phyloP scores from a whole-genome alignment of 169 alveolate species.

The Amoebophrya sp. region DNA sequence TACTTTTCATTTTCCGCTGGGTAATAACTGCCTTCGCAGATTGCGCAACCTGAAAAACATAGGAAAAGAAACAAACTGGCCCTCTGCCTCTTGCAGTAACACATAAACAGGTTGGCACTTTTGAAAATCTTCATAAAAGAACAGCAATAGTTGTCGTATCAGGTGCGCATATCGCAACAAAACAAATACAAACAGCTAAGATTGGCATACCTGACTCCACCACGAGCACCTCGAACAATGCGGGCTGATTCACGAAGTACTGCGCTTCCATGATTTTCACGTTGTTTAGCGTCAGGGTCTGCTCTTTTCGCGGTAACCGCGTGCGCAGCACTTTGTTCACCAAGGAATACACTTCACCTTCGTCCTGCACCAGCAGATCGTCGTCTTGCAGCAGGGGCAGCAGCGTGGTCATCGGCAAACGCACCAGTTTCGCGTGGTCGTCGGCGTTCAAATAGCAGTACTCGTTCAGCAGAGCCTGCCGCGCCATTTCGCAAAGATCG shows the following conservation, averaged over 20 bases:
- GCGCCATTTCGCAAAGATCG: constrained; percentile 2
- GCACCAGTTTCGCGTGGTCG: neutral
- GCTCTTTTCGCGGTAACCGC: neutral
- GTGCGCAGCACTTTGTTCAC: neutral
- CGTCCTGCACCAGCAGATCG: constrained; percentile 13
- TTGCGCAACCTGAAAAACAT: neutral
- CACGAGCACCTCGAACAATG: neutral
- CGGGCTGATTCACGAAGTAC: constrained; percentile 1
- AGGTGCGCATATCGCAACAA: no score
- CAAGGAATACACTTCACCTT: neutral
- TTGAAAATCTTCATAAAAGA: no score
- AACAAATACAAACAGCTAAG: no score
- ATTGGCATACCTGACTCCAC: neutral
- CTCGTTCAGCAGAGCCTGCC: neutral
- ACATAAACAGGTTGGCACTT: no score
- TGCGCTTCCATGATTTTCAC: neutral
- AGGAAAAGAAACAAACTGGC: no score
- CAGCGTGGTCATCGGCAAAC: neutral
- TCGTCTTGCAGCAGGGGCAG: neutral
- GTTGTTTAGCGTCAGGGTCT: neutral
- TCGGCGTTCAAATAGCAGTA: neutral
- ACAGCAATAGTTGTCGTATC: no score
- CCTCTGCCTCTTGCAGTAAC: no score
- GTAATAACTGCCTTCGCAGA: neutral
- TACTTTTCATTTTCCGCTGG: neutral